These are phyloP conservation scores for Erucastrum elatum DNA, from an alignment of 345 rosid species.

Conservation along the genomic window DNA sequence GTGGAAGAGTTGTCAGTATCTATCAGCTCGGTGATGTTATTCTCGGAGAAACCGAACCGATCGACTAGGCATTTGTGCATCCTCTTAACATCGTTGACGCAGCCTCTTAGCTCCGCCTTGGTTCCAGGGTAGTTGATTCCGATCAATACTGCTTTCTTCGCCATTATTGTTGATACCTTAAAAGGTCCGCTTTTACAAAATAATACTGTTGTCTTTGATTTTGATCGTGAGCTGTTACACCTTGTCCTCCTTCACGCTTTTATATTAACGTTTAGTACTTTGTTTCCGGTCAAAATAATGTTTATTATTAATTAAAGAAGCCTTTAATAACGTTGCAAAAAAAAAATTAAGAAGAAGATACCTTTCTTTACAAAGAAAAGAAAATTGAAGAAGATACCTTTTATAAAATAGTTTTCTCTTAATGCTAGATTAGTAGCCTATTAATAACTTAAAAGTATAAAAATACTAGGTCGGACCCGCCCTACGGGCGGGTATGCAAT, in stretches of 20 bases:
- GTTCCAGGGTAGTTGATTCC: conserved; percentile 85
- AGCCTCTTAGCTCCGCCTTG: conserved; percentile 86
- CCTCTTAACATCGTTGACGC: conserved; percentile 80
- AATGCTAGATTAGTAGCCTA: too few relatives aligned
- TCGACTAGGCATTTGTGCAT: conserved; percentile 62
- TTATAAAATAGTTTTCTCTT: too few relatives aligned
- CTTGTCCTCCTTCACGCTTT: not conserved
- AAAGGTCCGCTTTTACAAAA: not conserved
- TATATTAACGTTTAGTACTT: too few relatives aligned
- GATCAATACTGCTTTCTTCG: conserved; percentile 74
- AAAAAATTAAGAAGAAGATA: too few relatives aligned
- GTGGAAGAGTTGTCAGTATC: conserved; percentile 65
- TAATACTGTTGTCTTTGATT: not conserved
- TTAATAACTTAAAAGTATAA: too few relatives aligned
- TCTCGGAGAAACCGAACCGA: conserved; percentile 67
- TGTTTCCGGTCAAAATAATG: too few relatives aligned
- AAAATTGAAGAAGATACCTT: too few relatives aligned
- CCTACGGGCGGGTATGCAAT: too few relatives aligned
- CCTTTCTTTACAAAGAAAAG: too few relatives aligned
- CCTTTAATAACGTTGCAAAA: too few relatives aligned
- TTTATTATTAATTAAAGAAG: too few relatives aligned
- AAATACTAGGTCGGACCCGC: too few relatives aligned
- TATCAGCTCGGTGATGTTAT: conserved; percentile 61
- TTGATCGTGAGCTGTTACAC: not conserved
- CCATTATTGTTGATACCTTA: conserved; percentile 47